These are phyloP conservation scores for Fusarium sp. DNA, from an alignment of 2,329 filamentous ascomycete genomes.

Conservation along the genomic window DNA sequence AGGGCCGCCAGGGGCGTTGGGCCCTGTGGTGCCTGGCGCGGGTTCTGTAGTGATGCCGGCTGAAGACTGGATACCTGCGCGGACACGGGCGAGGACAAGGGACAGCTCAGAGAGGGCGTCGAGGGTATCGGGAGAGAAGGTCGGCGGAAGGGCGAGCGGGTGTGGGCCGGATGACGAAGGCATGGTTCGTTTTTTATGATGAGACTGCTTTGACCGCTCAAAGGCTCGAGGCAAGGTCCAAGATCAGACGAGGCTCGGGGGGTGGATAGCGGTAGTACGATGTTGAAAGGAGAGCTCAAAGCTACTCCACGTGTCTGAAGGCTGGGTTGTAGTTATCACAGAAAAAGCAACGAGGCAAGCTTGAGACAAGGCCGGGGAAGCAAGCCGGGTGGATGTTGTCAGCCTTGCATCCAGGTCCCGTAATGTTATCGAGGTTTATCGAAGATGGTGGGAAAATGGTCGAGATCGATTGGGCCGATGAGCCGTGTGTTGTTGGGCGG, in stretches of 20 bases:
- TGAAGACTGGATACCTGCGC: slow-evolving; percentile 63
- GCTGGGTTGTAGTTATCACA: slow-evolving; percentile 1
- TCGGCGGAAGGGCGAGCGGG: slow-evolving; percentile 69
- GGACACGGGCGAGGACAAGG: slow-evolving; percentile 82
- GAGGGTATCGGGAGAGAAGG: slow-evolving; percentile 85
- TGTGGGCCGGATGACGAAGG: slow-evolving; percentile 55
- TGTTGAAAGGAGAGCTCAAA: slow-evolving; percentile 14
- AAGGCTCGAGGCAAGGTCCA: slow-evolving; percentile 15
- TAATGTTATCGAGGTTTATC: slow-evolving; percentile 34
- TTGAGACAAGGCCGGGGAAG: slow-evolving; percentile 25
- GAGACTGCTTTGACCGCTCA: slow-evolving; percentile 27
- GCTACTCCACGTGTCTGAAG: slow-evolving; percentile 16
- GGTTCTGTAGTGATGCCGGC: slow-evolving; percentile 58
- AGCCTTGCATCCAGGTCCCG: slow-evolving; percentile 44
- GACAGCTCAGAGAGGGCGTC: slow-evolving; percentile 89
- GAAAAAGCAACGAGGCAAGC: slow-evolving; percentile 5
- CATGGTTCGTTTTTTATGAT: slow-evolving; percentile 39
- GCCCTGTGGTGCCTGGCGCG: slow-evolving; percentile 55
- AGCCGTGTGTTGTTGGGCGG: slow-evolving; percentile 40
- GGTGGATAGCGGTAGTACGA: slow-evolving; percentile 16
- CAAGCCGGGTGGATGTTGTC: slow-evolving; percentile 35
- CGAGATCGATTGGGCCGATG: slow-evolving; percentile 45
- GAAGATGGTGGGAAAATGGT: slow-evolving; percentile 40
- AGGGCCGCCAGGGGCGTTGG: slow-evolving; percentile 54
- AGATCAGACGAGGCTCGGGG: slow-evolving; percentile 34